Evolutionary conservation across 2,329 filamentous ascomycete genomes (phyloP), one percentile per base, ranked within the genome.

Genomic region (Nemania sp.): DNA sequence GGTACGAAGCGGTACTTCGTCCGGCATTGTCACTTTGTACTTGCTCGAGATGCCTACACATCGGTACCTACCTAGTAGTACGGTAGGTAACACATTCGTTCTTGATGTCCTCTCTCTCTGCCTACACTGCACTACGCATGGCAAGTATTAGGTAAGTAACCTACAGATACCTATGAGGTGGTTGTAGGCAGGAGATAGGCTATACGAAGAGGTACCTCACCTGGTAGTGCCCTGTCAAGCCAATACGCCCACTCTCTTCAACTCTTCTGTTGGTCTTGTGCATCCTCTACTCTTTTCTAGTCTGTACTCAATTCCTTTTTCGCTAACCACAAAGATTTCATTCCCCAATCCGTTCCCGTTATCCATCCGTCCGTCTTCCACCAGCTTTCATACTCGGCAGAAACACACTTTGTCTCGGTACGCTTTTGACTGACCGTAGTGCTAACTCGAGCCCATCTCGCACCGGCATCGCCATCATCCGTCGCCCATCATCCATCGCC

Each of bases 211-310:
- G 7, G 25, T 39, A 39, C 15, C 35, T 39, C 5, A 5, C 15
- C 15, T 39, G 34, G 34, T 35, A 39, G 35, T 13, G 35, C 55
- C 7, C 52, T 60, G 54, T 37, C 55, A 54, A 57, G 43, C 48
- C 45, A 29, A 51, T 54, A 57, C 59, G 55, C 60, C 60, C 50
- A 50, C 57, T 63, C 56, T 58, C 55, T 40, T n/a, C n/a, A n/a
- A 54, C 50, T 47, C 49, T 35, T 48, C 60, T 49, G 50, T 46
- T 65, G 60, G 54, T 63, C 60, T 58, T 63, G 60, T 64, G 57
- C 57, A 59, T 55, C 57, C 57, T 55, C 54, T 57, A n/a, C n/a
- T 57, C 63, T 52, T 53, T 58, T 51, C 49, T 46, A 37, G 45
- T 35, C 49, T 29, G 58, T 47, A 34, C 45, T 63, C 48, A 48